phyloP scores from a whole-genome alignment of 345 rosid species.

The Erucastrum elatum region DNA sequence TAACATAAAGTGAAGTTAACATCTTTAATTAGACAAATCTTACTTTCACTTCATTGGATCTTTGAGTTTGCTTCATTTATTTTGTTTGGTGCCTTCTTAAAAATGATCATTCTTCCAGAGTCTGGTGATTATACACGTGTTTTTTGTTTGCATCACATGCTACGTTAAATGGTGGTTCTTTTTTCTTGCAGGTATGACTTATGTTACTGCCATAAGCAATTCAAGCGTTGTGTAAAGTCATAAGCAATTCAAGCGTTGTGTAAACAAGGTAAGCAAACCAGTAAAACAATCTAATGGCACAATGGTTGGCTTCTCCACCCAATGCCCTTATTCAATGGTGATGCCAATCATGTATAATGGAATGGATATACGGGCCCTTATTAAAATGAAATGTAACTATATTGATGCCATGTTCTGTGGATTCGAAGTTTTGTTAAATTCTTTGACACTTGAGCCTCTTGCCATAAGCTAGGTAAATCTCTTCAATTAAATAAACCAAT shows the following conservation, averaged over 20 bases:
- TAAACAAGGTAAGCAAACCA: conserved; percentile 53
- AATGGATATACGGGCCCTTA: conserved; percentile 67
- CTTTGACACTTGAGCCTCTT: conserved; percentile 17
- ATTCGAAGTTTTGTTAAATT: not conserved
- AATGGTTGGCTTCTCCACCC: conserved; percentile 64
- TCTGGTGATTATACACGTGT: too few species aligned
- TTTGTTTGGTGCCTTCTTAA: too few species aligned
- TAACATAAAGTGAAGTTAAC: too few species aligned
- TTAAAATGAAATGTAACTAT: not conserved
- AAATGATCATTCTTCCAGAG: too few species aligned
- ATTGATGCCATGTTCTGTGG: not conserved
- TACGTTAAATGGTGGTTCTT: not conserved
- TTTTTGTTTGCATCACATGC: too few species aligned
- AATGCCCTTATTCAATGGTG: conserved; percentile 62
- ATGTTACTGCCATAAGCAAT: conserved; percentile 70
- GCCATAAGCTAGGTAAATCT: conserved; percentile 8
- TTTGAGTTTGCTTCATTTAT: too few species aligned
- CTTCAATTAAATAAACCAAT: conserved; percentile 80
- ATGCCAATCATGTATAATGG: conserved; percentile 80
- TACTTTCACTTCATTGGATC: too few species aligned
- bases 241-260: conserved; percentile 67
- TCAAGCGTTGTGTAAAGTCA: conserved; percentile 69
- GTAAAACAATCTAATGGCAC: conserved; percentile 26
- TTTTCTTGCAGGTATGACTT: conserved; percentile 51
- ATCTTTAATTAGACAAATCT: too few species aligned